Base-by-base conservation (phyloP, 1,284 basidiomycete species). In the Blastosporella zonata region DNA sequence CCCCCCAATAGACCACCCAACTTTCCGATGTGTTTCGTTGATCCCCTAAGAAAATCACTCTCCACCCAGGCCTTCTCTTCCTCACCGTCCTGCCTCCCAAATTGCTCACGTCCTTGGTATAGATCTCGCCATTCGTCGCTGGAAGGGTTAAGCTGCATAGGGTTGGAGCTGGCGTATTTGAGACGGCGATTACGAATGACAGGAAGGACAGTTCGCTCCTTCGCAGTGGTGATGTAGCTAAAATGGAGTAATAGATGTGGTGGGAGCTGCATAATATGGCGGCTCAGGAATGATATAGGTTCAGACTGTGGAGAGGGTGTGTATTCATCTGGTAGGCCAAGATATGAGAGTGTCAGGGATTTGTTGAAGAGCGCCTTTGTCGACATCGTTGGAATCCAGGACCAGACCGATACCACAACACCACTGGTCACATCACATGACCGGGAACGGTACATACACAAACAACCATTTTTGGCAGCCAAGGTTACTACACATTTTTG, bases 11-110 rank as follows among this genome's bases (percentile, higher is more conserved):
- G 68, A 10, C 65, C 62, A 0, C 81, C 87, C 6, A 90, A 66
- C 55, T 86, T 87, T 31, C 84, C 85, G 13, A 90, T 75, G 55
- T 84, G 78, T 48, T 80, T 78, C 35, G 67, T 71, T 7, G 60
- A 58, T 1, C 86, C 84, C 29, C 70, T 69, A 53, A 90, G 59
- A 60, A 91, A 90, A 17, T 73, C 69, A 15, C 65, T 71, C 43
- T 81, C 70, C 2, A 69, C 86, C 88, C 88, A 91, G 27, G 69
- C 67, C 53, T 71, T 77, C 64, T 91, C 88, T 10, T 89, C 87
- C 35, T 67, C 65, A 0, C 69, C 82, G 55, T 82, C 79, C 55
- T 79, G 73, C 31, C 67, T 60, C 15, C 78, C 79, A 6, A 66
- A 60, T 2, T 71, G 68, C 47, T 72, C 72, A 42, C 66, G 67